These are phyloP conservation scores for Saccharomycopsis guyanensis DNA, from an alignment of 805 yeast species.

Conservation along the genomic window DNA sequence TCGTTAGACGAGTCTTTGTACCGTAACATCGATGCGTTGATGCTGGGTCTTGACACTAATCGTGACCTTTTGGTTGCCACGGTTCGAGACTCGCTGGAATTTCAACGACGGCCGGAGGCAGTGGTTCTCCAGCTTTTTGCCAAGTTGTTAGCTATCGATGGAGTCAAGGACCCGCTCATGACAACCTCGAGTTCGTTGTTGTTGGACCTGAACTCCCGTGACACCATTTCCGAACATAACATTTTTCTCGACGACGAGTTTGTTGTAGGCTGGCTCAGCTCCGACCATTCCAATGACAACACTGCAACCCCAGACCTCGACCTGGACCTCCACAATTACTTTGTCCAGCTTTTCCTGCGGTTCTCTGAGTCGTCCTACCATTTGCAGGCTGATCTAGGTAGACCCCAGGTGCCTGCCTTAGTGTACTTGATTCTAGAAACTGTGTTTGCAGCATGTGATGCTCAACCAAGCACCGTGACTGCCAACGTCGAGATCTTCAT, in stretches of 20 bases:
- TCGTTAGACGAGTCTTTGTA: constrained; percentile 2
- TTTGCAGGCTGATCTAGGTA: too few relatives aligned
- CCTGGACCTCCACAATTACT: constrained; percentile 10
- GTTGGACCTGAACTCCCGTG: too few relatives aligned
- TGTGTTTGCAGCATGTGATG: too few relatives aligned
- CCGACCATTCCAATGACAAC: background rate
- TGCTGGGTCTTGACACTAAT: constrained; percentile 15
- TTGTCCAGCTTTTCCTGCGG: constrained; percentile 2
- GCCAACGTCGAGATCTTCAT: constrained; percentile 14
- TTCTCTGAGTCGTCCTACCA: constrained; percentile 1
- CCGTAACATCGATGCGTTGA: background rate
- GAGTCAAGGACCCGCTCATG: too few relatives aligned
- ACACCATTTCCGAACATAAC: too few relatives aligned
- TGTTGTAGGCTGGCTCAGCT: constrained; percentile 4
- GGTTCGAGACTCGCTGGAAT: constrained; percentile 12
- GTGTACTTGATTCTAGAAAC: too few relatives aligned
- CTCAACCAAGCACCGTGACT: background rate
- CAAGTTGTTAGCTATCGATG: constrained; percentile 11
- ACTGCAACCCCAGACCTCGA: too few relatives aligned
- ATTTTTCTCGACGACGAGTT: constrained; percentile 11
- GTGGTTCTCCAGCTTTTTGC: constrained; percentile 14
- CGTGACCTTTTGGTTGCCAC: too few relatives aligned
- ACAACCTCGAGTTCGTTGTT: too few relatives aligned
- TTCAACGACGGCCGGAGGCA: constrained; percentile 6
- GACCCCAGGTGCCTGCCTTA: too few relatives aligned